Percentiles rank a stretch among this genome's conserved stretches.
Conservation (phyloP, 805 yeast genomes). For the Candida yuanshanica region DNA sequence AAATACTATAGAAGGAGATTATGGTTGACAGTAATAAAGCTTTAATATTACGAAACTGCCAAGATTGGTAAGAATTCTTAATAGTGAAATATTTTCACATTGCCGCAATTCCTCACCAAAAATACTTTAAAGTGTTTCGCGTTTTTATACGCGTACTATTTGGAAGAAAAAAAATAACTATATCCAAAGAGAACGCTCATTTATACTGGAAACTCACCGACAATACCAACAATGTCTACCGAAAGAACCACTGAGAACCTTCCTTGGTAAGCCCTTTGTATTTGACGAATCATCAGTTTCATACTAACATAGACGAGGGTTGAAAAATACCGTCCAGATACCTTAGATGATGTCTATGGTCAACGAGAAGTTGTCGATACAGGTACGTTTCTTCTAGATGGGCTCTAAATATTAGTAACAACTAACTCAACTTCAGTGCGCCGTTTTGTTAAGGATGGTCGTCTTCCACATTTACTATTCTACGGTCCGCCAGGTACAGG, state of each 20-base stretch:
- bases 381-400: constrained; percentile 14
- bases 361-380: constrained; percentile 84
- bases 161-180: neutral
- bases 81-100: too few species aligned
- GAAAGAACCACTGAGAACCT: constrained; percentile 24
- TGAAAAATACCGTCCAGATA: constrained; percentile 88
- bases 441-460: constrained; percentile 75
- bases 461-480: constrained; percentile 85
- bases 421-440: constrained; percentile 37
- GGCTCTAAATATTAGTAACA: neutral
- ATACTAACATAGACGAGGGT: constrained; percentile 45
- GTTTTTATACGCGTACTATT: too few species aligned
- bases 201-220: neutral
- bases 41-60: too few species aligned
- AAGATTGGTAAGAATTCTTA: too few species aligned
- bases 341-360: constrained; percentile 85
- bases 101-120: too few species aligned
- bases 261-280: constrained; percentile 20
- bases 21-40: too few species aligned
- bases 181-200: neutral
- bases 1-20: too few species aligned
- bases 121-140: too few species aligned
- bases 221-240: constrained; percentile 10
- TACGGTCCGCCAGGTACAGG: constrained; percentile 97
- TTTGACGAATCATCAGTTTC: too few species aligned